phyloP scores from a whole-genome alignment of 1,139 yeast species.

The Nakaseomyces bracarensis region DNA sequence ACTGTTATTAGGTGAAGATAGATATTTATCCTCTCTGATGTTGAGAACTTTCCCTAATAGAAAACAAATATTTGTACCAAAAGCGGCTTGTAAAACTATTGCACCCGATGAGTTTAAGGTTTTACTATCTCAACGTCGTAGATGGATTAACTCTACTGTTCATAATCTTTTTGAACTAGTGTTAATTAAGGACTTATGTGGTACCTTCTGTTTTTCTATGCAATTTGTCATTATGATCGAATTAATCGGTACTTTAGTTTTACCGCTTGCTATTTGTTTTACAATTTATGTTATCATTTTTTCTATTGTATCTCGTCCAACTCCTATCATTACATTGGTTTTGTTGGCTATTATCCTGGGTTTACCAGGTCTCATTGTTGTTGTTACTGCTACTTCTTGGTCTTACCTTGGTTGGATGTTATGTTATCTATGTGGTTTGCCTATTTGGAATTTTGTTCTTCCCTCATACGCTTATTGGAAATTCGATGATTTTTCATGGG shows the following conservation, averaged over 20 bases:
- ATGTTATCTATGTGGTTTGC: conserved; percentile 72
- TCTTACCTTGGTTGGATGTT: conserved; percentile 77
- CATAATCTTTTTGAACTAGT: conserved; percentile 91
- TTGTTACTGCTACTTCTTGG: conserved; percentile 76
- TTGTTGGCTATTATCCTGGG: conserved; percentile 80
- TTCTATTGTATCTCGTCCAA: conserved; percentile 73
- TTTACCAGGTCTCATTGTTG: conserved; percentile 77
- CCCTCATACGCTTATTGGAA: conserved; percentile 93
- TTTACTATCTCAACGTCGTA: conserved; percentile 86
- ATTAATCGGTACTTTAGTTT: conserved; percentile 78
- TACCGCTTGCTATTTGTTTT: conserved; percentile 87
- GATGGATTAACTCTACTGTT: conserved; percentile 97
- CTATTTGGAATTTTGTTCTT: conserved; percentile 89
- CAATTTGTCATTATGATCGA: conserved; percentile 87
- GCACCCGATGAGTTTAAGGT: conserved; percentile 81
- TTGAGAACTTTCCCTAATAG: conserved; percentile 87
- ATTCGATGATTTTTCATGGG: conserved; percentile 98
- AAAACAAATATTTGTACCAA: conserved; percentile 86
- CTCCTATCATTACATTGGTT: conserved; percentile 73
- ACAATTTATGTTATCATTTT: conserved; percentile 73
- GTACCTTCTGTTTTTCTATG: conserved; percentile 96
- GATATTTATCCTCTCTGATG: conserved; percentile 83
- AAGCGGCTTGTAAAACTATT: conserved; percentile 90
- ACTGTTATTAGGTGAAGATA: conserved; percentile 85
- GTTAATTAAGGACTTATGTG: conserved; percentile 84